Base-by-base conservation (phyloP, 2,329 filamentous ascomycete species). In the Sclerotiophoma versabilis region DNA sequence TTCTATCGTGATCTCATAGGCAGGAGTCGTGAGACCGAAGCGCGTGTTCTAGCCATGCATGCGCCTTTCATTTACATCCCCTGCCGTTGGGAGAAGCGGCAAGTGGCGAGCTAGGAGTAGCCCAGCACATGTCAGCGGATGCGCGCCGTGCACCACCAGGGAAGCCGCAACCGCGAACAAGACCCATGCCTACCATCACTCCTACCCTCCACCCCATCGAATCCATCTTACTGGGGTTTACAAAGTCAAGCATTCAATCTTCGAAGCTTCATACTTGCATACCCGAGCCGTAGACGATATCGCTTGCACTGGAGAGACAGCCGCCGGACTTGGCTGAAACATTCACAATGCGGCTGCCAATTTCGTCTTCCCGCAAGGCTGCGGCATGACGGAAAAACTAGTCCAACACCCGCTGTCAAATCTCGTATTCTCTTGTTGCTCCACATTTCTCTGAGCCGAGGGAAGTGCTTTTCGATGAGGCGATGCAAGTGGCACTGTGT, bases 331-430 rank as follows among this genome's bases (percentile, higher is more conserved):
- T 54, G 51, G 45, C 50, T 54, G 50, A 51, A 54, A 50, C 50
- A 25, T 20, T 36, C 27, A 29, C 26, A 34, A 39, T 41, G 49
- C 48, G 43, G 43, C 39, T 41, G 27, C 49, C 51, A 54, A 55
- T 62, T 54, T 60, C 54, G 42, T 48, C 43, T 26, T 48, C 15
- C 36, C 12, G 23, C 33, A 42, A 37, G 43, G 38, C 25, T 54
- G 51, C 46, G 34, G 56, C 42, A 54, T 32, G 57, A 52, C 54
- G 50, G 54, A 48, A 47, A 37, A 53, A 42, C 39, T 47, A 22
- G 36, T 34, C 43, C 44, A 37, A 47, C 29, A 29, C 46, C 47
- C 51, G 51, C 32, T 60, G 33, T 54, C 48, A 45, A 36, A 51
- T 48, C 27, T 51, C 42, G 47, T 34, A 33, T 56, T 15, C 5